Evolutionary conservation across 495 filamentous ascomycete species (phyloP), one percentile per base, ranked within the genome.

Genomic region (Physcia stellaris): DNA sequence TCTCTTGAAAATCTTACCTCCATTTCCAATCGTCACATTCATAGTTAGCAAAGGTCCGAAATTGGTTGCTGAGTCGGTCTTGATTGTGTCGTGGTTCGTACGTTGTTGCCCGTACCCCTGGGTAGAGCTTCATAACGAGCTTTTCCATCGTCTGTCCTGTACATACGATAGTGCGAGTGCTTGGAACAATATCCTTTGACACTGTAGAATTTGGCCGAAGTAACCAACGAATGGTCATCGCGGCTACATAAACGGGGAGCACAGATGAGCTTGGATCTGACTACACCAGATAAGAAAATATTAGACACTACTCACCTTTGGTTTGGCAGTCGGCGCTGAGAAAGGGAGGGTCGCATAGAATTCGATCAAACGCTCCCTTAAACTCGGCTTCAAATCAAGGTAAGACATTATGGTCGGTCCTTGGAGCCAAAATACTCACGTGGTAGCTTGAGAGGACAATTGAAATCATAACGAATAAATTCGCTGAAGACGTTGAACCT

Each of bases 321-420:
- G 80, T 83, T 46, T 88, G 83, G 53, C 83, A 88, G 43, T 88
- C 80, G 45, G 79, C 68, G 47, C 70, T 79, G 6, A 87, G 59
- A 43, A 87, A 88, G 2, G 83, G 83, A 0, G 83, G 83, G 55
- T 88, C 83, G 43, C 68, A 68, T 40, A 86, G 74, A 39, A 87
- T 66, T 31, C 74, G 62, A 54, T 83, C 72, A 26, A 73, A 73
- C 22, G 51, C 60, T 15, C 70, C 73, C 50, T 83, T 83, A 17
- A 86, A 51, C 11, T 73, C 53, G 3, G 50, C 61, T 66, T 16
- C 28, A 41, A 28, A 7, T 38, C 4, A 15, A 12, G 4, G 35
- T 38, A 13, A 24, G n/a, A n/a, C n/a, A n/a, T 26, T 39, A 2
- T 43, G 43, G 24, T 35, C 16, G 28, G 30, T 32, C n/a, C 27